These are phyloP conservation scores for Kodamaea kaohsiungensis DNA, from an alignment of 805 yeast species.

Conservation along the genomic window DNA sequence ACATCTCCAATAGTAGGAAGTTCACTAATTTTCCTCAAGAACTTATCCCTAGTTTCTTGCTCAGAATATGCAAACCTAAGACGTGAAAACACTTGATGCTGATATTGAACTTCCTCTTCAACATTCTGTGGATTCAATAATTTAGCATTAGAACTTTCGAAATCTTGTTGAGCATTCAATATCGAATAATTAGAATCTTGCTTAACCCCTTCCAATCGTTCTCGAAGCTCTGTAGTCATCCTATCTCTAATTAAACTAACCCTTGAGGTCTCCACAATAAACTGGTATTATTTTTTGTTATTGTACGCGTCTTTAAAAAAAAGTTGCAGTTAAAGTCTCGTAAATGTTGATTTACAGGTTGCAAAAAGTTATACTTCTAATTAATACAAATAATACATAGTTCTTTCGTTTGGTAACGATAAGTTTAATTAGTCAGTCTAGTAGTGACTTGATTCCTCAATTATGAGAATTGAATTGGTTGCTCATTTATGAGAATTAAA, in stretches of 20 bases:
- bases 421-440: not conserved
- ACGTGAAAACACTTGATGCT: constrained; percentile 48
- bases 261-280: not conserved
- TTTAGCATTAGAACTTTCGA: constrained; percentile 13
- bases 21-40: constrained; percentile 50
- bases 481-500: no score
- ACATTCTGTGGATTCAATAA: constrained; percentile 11
- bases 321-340: not conserved
- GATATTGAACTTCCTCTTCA: constrained; percentile 35
- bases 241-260: not conserved
- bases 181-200: constrained; percentile 1
- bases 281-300: not conserved
- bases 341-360: not conserved
- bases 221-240: constrained; percentile 7
- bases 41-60: constrained; percentile 70
- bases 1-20: constrained; percentile 16
- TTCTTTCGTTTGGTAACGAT: not conserved
- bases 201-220: not conserved
- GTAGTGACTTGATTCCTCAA: not conserved
- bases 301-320: constrained; percentile 1
- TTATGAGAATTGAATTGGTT: not conserved
- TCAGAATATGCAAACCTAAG: constrained; percentile 67
- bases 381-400: constrained; percentile 3
- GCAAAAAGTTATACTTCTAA: not conserved
- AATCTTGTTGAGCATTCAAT: constrained; percentile 11